Evolutionary conservation across 1,139 yeast genomes (phyloP).

Genomic region (Candida glucosophila): DNA sequence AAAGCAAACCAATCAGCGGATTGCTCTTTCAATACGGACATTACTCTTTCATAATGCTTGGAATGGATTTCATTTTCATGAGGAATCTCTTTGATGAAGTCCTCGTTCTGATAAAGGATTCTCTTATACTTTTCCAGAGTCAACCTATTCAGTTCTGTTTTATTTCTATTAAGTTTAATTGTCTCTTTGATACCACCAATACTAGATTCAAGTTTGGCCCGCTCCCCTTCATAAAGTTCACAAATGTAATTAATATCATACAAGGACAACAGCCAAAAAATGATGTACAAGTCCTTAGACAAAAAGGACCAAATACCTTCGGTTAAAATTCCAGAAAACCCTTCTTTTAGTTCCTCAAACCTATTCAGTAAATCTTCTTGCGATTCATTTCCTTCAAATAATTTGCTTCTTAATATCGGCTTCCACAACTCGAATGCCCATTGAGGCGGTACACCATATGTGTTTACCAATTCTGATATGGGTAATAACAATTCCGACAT

Average conservation of each 20-base stretch:
- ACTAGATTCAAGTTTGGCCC: constrained; percentile 26
- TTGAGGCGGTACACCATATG: constrained; percentile 46
- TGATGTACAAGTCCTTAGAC: constrained; percentile 20
- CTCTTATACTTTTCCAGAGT: constrained; percentile 18
- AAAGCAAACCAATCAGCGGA: constrained; percentile 18
- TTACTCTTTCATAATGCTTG: constrained; percentile 11
- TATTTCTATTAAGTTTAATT: constrained; percentile 18
- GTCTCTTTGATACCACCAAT: constrained; percentile 25
- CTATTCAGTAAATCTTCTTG: not conserved
- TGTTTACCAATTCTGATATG: constrained; percentile 35
- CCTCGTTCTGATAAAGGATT: constrained; percentile 21
- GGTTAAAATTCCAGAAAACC: no score
- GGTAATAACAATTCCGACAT: constrained; percentile 34
- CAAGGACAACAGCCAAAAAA: constrained; percentile 72
- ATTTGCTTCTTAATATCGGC: no score
- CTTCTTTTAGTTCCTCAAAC: not conserved
- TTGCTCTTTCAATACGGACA: constrained; percentile 8
- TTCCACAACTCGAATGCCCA: constrained; percentile 78
- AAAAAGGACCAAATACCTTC: not conserved
- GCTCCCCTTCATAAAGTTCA: constrained; percentile 44
- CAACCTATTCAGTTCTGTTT: constrained; percentile 19
- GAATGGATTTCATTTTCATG: constrained; percentile 24
- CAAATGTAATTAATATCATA: constrained; percentile 61
- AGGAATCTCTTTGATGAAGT: constrained; percentile 16
- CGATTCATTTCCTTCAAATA: constrained; percentile 1